Conservation (phyloP, 2,329 filamentous ascomycete genomes). For the Lachnellula subtilissima region DNA sequence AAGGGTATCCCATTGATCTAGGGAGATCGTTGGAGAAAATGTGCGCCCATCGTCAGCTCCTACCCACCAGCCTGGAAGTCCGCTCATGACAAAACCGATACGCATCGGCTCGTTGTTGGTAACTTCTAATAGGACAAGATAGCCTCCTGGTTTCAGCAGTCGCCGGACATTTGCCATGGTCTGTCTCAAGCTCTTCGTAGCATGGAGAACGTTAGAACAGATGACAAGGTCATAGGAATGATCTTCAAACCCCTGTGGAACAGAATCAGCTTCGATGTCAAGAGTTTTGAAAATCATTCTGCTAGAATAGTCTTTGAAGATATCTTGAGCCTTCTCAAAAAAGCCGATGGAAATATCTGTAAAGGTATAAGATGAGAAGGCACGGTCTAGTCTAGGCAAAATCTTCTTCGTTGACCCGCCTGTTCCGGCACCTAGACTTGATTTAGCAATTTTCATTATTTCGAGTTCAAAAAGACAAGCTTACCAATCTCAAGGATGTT, state of each 20-base stretch:
- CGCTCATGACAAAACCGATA: conserved; percentile 26
- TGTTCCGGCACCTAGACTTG: conserved; percentile 33
- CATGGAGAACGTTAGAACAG: conserved; percentile 21
- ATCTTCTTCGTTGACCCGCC: conserved; percentile 37
- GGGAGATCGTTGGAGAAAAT: conserved; percentile 6
- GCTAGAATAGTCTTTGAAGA: conserved; percentile 22
- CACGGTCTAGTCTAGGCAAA: conserved; percentile 28
- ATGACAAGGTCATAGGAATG: conserved; percentile 22
- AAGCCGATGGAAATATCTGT: conserved; percentile 41
- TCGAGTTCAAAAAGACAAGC: conserved; percentile 1
- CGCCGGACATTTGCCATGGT: conserved; percentile 26
- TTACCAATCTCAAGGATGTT: conserved; percentile 38
- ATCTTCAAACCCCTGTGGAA: conserved; percentile 15
- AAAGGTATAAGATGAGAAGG: conserved; percentile 39
- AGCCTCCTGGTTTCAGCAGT: conserved; percentile 29
- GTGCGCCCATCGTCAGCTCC: conserved; percentile 24
- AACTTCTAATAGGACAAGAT: conserved; percentile 25
- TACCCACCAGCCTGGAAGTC: conserved; percentile 32
- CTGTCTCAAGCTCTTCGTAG: conserved; percentile 15
- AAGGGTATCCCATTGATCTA: conserved; percentile 20
- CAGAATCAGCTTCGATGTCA: conserved; percentile 10
- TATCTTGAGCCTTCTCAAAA: conserved; percentile 34
- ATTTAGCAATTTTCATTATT: conserved; percentile 28
- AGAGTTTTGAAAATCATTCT: conserved; percentile 30
- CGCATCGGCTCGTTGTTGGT: conserved; percentile 22